Evolutionary conservation across 306 rosid species (phyloP), one percentile per base, ranked within the genome.

Genomic region (Elaeagnus macrophylla): DNA sequence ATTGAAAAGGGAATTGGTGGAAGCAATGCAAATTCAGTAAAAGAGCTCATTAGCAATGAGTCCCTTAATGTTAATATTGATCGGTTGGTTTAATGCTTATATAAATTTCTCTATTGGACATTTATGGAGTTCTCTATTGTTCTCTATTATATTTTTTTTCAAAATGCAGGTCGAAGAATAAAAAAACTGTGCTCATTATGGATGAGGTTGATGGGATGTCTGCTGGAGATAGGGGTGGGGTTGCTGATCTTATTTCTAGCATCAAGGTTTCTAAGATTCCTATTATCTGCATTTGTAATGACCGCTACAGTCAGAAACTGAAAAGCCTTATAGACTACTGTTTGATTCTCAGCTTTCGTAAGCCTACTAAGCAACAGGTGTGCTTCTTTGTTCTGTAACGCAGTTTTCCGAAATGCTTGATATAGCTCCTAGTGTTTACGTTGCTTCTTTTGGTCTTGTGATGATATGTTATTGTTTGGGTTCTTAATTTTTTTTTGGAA

Each of bases 191-290:
- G 66, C 88, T 91, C 56, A 84, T 91, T 68, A 91, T 91, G 99
- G 99, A 91, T 44, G 99, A 91, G 67, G 99, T 91, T 62, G 96
- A 91, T 75, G 99, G 99, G 75, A 87, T 91, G 99, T 91, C 99
- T 62, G 99, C 99, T 70, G 99, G 99, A 70, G 99, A 91, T 75
- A 74, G 99, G 75, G 97, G 99, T 64, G 99, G 99, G 58, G 59
- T 91, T 67, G 87, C 99, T 71, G 96, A 87, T 77, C 94, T 91
- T 57, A 86, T 91, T 77, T 83, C 87, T 18, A 84, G 85, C 77
- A 91, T 91, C 72, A 91, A 91, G 72, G 87, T 65, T 45, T 87
- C 96, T 35, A 87, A 87, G 76, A 82, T 91, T 76, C 99, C 99
- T 46, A 80, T 91, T 49, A 91, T 91, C 69, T 91, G 96, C 83